Percentiles rank a stretch among this genome's conserved stretches.
Evolutionary conservation across 2,329 filamentous ascomycete genomes (phyloP).

Genomic region (Phyllosticta citribraziliensis): DNA sequence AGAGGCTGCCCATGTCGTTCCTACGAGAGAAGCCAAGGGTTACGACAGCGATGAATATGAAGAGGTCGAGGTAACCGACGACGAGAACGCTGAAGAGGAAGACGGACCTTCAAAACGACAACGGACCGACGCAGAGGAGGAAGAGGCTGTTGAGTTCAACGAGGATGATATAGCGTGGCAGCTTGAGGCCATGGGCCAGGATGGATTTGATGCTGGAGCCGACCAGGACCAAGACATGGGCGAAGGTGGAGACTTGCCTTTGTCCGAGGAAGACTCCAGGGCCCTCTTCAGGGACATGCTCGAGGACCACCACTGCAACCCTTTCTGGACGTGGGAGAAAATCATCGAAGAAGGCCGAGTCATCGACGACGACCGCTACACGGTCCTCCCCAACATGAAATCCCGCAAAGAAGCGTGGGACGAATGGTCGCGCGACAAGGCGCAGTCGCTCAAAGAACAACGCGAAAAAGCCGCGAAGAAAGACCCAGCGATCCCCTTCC

Average conservation of each 20-base stretch:
- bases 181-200: constrained; percentile 78
- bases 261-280: constrained; percentile 67
- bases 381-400: constrained; percentile 70
- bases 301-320: constrained; percentile 70
- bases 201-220: constrained; percentile 42
- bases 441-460: constrained; percentile 60
- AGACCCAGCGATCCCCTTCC: constrained; percentile 74
- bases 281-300: constrained; percentile 78
- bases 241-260: constrained; percentile 57
- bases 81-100: constrained; percentile 35
- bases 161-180: constrained; percentile 94
- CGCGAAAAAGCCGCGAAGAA: constrained; percentile 68
- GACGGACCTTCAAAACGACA: constrained; percentile 41
- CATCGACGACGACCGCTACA: constrained; percentile 79
- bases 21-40: constrained; percentile 21
- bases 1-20: constrained; percentile 15
- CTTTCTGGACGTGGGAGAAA: constrained; percentile 87
- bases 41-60: constrained; percentile 65
- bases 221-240: constrained; percentile 44
- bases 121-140: constrained; percentile 38
- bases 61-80: constrained; percentile 62
- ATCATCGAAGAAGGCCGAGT: constrained; percentile 73
- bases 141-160: constrained; percentile 63
- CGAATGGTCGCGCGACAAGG: constrained; percentile 70
- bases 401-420: constrained; percentile 73